These are phyloP conservation scores for Decorospora gaudefroyi DNA, from an alignment of 2,329 filamentous ascomycete species.

Conservation along the genomic window DNA sequence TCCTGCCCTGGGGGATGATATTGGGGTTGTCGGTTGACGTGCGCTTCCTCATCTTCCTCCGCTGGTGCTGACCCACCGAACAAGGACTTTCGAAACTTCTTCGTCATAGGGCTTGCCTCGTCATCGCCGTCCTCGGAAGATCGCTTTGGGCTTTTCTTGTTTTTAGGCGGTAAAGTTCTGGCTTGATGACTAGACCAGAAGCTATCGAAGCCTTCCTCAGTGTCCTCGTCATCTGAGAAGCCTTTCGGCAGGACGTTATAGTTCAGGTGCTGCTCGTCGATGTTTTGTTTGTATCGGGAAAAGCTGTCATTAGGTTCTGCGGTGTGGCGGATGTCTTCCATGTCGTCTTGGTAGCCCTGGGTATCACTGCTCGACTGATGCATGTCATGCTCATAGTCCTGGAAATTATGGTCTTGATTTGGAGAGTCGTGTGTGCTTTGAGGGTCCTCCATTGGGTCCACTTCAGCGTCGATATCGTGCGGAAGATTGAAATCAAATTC, in stretches of 20 bases:
- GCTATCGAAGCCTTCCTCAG: conserved; percentile 13
- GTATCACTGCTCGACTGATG: background rate
- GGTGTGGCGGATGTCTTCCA: background rate
- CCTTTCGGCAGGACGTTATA: conserved; percentile 9
- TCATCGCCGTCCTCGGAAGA: conserved; percentile 2
- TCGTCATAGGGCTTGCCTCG: conserved; percentile 9
- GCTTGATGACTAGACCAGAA: conserved; percentile 6
- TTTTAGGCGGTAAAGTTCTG: background rate
- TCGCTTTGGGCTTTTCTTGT: conserved; percentile 18
- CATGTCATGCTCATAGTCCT: too few relatives aligned
- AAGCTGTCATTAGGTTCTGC: background rate
- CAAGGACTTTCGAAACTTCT: conserved; percentile 23
- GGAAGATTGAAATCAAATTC: conserved; percentile 22
- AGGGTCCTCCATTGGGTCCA: too few relatives aligned
- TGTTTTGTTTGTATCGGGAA: background rate
- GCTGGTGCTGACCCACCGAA: conserved; percentile 13
- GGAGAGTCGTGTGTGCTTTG: too few relatives aligned
- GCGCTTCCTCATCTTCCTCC: background rate
- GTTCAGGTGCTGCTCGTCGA: background rate
- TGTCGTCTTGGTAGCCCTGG: background rate
- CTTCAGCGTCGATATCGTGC: conserved; percentile 8
- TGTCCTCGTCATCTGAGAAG: conserved; percentile 25
- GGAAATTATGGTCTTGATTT: too few relatives aligned
- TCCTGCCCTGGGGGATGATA: background rate
- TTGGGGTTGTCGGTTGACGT: background rate